Conservation (phyloP, 1,284 basidiomycete genomes). For the Heterobasidion annosum region DNA sequence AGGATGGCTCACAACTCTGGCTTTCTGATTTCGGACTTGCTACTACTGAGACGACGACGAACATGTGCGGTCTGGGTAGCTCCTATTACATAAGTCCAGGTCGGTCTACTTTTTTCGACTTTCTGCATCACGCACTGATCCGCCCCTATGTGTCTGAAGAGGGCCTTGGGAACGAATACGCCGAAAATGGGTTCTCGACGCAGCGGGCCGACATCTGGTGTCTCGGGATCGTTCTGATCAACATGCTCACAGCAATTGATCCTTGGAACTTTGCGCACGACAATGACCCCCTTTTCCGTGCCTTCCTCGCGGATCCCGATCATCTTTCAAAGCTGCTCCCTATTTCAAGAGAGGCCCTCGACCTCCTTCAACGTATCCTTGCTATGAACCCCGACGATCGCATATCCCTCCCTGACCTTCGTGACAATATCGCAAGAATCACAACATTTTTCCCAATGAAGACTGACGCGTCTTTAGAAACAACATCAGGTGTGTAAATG, state of each 20-base stretch:
- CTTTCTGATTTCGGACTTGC: constrained; percentile 67
- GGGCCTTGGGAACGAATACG: constrained; percentile 16
- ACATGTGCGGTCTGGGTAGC: constrained; percentile 21
- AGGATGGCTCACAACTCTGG: constrained; percentile 35
- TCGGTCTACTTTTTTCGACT: constrained; percentile 15
- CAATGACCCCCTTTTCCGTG: constrained; percentile 47
- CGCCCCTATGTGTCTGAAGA: constrained; percentile 12
- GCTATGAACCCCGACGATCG: not conserved
- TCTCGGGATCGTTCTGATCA: constrained; percentile 40
- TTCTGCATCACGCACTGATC: not conserved
- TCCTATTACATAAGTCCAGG: constrained; percentile 60
- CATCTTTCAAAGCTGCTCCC: not conserved
- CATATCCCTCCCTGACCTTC: constrained; percentile 52
- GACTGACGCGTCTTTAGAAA: too few relatives aligned
- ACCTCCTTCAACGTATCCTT: constrained; percentile 20
- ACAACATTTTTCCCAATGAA: constrained; percentile 49
- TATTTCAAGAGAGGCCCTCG: constrained; percentile 32
- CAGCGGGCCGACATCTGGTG: constrained; percentile 86
- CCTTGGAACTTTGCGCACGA: constrained; percentile 79
- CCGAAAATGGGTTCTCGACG: constrained; percentile 48
- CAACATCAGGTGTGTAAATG: too few relatives aligned
- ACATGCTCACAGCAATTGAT: constrained; percentile 80
- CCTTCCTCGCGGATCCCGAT: not conserved
- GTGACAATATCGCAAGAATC: constrained; percentile 47
- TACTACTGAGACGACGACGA: constrained; percentile 31